phyloP scores from a whole-genome alignment of 306 rosid genomes.

The Geum urbanum region DNA sequence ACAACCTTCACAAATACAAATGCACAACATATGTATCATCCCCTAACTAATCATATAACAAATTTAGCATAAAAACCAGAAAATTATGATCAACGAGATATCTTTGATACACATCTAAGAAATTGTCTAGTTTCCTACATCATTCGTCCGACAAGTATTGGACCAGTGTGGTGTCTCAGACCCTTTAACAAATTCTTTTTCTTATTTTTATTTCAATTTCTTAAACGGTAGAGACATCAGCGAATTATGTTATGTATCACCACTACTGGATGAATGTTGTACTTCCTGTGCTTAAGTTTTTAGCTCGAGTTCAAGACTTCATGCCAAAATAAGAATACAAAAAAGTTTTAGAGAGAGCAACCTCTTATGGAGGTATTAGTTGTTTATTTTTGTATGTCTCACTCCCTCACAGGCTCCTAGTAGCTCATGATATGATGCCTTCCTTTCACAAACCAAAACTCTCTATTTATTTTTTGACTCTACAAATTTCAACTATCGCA shows the following conservation, averaged over 20 bases:
- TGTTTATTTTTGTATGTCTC: no score
- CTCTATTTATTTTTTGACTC: no score
- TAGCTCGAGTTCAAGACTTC: no score
- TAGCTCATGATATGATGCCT: no score
- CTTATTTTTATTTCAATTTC: not conserved
- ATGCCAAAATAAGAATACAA: not conserved
- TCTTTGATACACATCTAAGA: conserved; percentile 10
- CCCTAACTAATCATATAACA: not conserved
- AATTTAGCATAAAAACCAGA: not conserved
- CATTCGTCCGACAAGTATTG: conserved; percentile 2
- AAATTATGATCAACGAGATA: not conserved
- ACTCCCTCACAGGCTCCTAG: no score
- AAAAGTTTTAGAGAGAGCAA: no score
- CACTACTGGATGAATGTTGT: not conserved
- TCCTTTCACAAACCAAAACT: no score
- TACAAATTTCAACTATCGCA: no score
- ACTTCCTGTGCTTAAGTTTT: not conserved
- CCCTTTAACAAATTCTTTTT: not conserved
- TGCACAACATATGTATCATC: not conserved
- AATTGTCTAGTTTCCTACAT: conserved; percentile 10
- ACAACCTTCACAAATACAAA: conserved; percentile 58
- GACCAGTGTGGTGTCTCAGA: not conserved
- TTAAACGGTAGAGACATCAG: not conserved
- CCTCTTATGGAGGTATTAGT: no score
- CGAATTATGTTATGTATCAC: not conserved